Conservation (phyloP, 2,329 filamentous ascomycete genomes). For the Alternaria atra region DNA sequence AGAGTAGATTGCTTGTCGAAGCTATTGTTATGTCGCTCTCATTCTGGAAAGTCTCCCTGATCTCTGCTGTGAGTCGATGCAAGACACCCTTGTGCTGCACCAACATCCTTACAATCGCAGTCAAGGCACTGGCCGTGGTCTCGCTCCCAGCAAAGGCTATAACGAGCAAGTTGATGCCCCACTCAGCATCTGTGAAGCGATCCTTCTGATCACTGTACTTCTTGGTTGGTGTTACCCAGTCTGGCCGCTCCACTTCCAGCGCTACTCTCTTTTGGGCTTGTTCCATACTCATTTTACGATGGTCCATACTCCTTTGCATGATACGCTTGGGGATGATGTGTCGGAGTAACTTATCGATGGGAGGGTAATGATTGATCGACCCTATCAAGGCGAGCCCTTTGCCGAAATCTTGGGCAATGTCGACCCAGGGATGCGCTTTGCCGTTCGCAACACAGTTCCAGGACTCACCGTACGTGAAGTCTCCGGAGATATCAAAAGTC, state of each 20-base stretch:
- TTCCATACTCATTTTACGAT: constrained; percentile 33
- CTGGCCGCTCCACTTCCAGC: constrained; percentile 29
- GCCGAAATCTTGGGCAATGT: constrained; percentile 35
- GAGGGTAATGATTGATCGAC: constrained; percentile 36
- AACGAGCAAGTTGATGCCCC: constrained; percentile 50
- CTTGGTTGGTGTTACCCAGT: constrained; percentile 40
- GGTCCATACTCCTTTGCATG: constrained; percentile 30
- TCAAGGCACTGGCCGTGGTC: constrained; percentile 53
- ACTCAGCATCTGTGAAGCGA: constrained; percentile 39
- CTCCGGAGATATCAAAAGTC: constrained; percentile 48
- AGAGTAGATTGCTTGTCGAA: constrained; percentile 29
- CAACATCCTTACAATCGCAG: constrained; percentile 46
- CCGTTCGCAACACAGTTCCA: constrained; percentile 51
- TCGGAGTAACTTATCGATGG: constrained; percentile 33
- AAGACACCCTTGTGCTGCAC: constrained; percentile 41
- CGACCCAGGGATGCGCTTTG: constrained; percentile 53
- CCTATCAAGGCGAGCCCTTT: constrained; percentile 43
- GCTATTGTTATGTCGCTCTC: constrained; percentile 36
- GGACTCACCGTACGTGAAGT: constrained; percentile 63
- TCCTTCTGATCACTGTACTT: constrained; percentile 32
- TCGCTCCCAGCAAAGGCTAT: constrained; percentile 57
- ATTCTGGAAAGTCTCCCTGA: constrained; percentile 32
- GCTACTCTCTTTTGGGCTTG: constrained; percentile 37
- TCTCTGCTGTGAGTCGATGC: constrained; percentile 33
- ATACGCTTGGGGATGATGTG: constrained; percentile 38